These are phyloP conservation scores for Naganishia friedmannii DNA, from an alignment of 768 basidiomycete species.

Conservation along the genomic window DNA sequence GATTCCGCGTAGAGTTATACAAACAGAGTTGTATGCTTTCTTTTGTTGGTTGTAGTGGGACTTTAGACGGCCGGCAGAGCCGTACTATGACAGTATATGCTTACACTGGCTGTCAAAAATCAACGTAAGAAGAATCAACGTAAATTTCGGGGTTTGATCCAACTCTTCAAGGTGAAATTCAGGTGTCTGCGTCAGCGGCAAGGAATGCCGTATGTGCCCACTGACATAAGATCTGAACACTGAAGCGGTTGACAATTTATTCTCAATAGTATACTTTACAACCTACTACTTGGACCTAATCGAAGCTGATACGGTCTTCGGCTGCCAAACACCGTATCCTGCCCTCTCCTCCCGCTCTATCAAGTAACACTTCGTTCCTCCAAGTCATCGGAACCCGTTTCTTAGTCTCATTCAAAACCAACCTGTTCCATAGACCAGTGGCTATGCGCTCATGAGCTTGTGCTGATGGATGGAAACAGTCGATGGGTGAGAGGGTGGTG, in stretches of 20 bases:
- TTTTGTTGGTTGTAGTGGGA: slow-evolving; percentile 5
- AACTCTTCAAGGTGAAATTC: too few relatives aligned
- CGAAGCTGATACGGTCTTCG: slow-evolving; percentile 36
- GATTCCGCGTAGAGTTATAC: not conserved
- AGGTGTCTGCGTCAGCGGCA: too few relatives aligned
- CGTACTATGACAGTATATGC: too few relatives aligned
- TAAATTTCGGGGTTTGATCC: too few relatives aligned
- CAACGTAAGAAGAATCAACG: too few relatives aligned
- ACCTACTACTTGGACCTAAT: too few relatives aligned
- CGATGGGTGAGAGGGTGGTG: slow-evolving; percentile 40
- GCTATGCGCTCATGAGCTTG: slow-evolving; percentile 42
- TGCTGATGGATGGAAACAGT: slow-evolving; percentile 48
- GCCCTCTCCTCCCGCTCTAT: not conserved
- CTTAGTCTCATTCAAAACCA: slow-evolving; percentile 37
- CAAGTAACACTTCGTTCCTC: slow-evolving; percentile 35
- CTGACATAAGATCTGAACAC: too few relatives aligned
- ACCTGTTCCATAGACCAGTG: slow-evolving; percentile 48
- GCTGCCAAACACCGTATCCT: slow-evolving; percentile 42
- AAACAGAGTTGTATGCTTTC: slow-evolving; percentile 7
- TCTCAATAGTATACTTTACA: not conserved
- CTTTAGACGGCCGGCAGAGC: not conserved
- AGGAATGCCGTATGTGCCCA: too few relatives aligned
- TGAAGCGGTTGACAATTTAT: too few relatives aligned
- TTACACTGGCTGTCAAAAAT: too few relatives aligned
- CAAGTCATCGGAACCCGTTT: slow-evolving; percentile 40